These are phyloP conservation scores for Ophiosphaerella korrae DNA, from an alignment of 2,329 filamentous ascomycete genomes.

Conservation along the genomic window DNA sequence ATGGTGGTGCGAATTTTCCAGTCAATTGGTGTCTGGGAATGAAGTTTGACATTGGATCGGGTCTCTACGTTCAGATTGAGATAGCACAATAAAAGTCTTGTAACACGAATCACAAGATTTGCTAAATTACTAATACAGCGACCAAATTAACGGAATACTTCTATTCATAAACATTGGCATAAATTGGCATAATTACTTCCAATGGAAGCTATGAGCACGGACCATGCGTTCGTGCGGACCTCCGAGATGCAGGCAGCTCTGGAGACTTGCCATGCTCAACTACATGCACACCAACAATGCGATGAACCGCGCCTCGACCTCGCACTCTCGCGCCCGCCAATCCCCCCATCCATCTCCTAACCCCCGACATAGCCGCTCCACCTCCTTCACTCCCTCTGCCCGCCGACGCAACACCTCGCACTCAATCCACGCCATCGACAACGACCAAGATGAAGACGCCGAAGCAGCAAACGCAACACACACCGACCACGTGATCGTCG, in stretches of 20 bases:
- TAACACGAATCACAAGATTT: no score
- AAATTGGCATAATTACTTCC: no score
- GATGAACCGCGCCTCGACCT: conserved; percentile 52
- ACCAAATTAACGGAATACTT: no score
- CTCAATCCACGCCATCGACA: conserved; percentile 65
- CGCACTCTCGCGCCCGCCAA: conserved; percentile 31
- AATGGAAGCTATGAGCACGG: background rate
- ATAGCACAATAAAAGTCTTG: no score
- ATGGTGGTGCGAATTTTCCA: no score
- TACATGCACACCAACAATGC: conserved; percentile 35
- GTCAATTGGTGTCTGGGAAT: no score
- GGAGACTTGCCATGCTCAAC: background rate
- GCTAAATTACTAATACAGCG: no score
- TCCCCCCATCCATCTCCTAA: conserved; percentile 25
- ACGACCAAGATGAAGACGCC: conserved; percentile 68
- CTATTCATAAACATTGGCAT: no score
- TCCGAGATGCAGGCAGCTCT: conserved; percentile 2
- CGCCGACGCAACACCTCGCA: conserved; percentile 69
- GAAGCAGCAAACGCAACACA: conserved; percentile 55
- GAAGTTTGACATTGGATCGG: no score
- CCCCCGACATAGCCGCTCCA: conserved; percentile 31
- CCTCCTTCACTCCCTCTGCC: conserved; percentile 59
- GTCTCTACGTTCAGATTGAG: no score
- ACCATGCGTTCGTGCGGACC: conserved; percentile 9
- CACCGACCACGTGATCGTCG: conserved; percentile 75